Conservation (phyloP, 306 rosid genomes). For the Notholithocarpus densiflorus region DNA sequence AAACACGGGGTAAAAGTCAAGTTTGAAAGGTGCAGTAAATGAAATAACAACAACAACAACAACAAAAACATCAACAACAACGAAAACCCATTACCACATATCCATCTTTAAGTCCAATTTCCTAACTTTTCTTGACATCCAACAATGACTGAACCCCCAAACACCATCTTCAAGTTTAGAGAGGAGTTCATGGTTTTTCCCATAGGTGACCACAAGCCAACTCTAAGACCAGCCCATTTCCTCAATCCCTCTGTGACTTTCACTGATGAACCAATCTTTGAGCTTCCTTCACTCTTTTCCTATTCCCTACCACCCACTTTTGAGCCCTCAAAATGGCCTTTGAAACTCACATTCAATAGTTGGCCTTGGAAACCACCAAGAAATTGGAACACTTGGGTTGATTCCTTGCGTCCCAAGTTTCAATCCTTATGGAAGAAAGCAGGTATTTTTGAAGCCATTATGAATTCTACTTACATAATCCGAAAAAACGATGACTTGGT, state of each 20-base stretch:
- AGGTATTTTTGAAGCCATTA: slow-evolving; percentile 16
- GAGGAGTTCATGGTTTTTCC: background rate
- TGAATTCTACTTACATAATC: background rate
- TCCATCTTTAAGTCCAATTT: background rate
- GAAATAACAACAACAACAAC: background rate
- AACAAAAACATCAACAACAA: background rate
- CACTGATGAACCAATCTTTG: background rate
- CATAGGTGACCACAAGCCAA: background rate
- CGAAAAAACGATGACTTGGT: background rate
- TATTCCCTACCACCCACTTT: background rate
- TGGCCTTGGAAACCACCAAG: background rate
- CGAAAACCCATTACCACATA: background rate
- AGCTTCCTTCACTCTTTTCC: background rate
- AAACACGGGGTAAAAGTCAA: too few species aligned
- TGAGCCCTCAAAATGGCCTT: background rate
- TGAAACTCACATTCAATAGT: background rate
- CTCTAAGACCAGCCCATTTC: background rate
- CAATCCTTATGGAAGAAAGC: slow-evolving; percentile 3
- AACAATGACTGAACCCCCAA: background rate
- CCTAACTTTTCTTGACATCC: background rate
- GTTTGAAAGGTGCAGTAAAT: too few species aligned
- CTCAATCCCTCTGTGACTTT: background rate
- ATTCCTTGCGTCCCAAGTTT: background rate
- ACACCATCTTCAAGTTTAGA: background rate
- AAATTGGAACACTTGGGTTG: slow-evolving; percentile 21